Evolutionary conservation across 495 filamentous ascomycete species (phyloP), one percentile per base, ranked within the genome.

Genomic region (Hyphodiscus hymeniophilus): DNA sequence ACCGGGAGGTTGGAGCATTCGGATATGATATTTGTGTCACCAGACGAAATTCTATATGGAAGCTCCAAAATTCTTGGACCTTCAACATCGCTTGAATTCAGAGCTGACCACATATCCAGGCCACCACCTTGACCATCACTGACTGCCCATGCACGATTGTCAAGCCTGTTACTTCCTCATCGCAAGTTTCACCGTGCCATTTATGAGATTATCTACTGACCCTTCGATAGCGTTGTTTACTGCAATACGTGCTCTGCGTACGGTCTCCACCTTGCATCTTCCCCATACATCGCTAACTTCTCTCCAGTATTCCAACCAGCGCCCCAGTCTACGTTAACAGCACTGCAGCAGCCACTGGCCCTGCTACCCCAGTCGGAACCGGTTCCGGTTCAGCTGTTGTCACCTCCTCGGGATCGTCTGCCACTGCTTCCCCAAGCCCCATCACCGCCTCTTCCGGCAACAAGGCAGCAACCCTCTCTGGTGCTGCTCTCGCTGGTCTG

Each of bases 81-180:
- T n/a, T n/a, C n/a, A n/a, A n/a, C n/a, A n/a, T 40, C 16, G 5
- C 22, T 15, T 18, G 17, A 12, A 11, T 21, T 15, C 16, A 36
- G n/a, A 44, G 12, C 43, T 44, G 38, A 32, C 35, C 55, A 57
- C 48, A 50, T 57, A 61, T 34, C 50, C 46, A 80, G 77, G 66
- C 85, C 63, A 85, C 83, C 62, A 85, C 81, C 65, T 69, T 89
- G 67, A 90, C 87, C 70, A 78, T 89, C 74, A 79, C 79, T 63
- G 69, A 82, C 75, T 83, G 80, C 78, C 77, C 81, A 42, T 85
- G 79, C 79, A 92, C 84, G 63, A 68, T 87, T 72, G 79, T 77
- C 68, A 76, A 80, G 64, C 82, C 84, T 56, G 68, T 86, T 53
- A 66, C 70, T 63, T 76, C 71, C 66, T 71, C 76, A 28, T 28